Evolutionary conservation across 1,284 basidiomycete genomes (phyloP), one percentile per base, ranked within the genome.

Genomic region (Pseudozyma thailandica): DNA sequence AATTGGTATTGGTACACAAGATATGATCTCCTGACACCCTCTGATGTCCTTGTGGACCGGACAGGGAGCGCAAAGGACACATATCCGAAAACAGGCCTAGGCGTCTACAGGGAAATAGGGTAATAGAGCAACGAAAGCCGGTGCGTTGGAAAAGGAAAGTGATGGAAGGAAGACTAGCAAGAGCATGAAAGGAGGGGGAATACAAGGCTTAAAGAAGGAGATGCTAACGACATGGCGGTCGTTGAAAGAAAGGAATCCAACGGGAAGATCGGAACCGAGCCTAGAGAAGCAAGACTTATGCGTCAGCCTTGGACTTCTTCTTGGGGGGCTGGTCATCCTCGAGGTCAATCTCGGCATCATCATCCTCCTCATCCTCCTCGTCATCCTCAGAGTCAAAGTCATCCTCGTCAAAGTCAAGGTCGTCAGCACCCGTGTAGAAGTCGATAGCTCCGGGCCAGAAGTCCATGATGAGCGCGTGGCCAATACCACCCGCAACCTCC

Each of bases 401-500:
- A 12, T 81, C 79, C 30, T 77, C 76, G 48, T 65, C 62, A 54
- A 69, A 62, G 27, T 75, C 74, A 30, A 75, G 68, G 33, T 78
- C 66, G 37, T 78, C 65, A n/a, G 41, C 62, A 50, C 74, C 76
- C 6, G 66, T 72, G 70, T 76, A 82, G 50, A 76, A 78, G 38
- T 79, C 78, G 44, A 81, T 61, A 4, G 79, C 79, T 25, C 66
- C 68, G 13, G 79, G 80, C 72, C 58, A 82, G 44, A 81, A 66
- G 39, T 80, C 78, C 55, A 79, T 76, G 45, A 79, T 78, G 27
- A 82, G 53, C 8, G 60, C 60, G 51, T 75, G 74, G 26, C 78
- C 80, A 21, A 82, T 79, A 27, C 70, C 72, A 41, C 72, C 78
- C 0, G 77, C 76, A 6, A 79, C 48, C 60, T 77, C 72, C 30